These are phyloP conservation scores for Sugiyamaella floridensis DNA, from an alignment of 805 yeast genomes.

Conservation along the genomic window DNA sequence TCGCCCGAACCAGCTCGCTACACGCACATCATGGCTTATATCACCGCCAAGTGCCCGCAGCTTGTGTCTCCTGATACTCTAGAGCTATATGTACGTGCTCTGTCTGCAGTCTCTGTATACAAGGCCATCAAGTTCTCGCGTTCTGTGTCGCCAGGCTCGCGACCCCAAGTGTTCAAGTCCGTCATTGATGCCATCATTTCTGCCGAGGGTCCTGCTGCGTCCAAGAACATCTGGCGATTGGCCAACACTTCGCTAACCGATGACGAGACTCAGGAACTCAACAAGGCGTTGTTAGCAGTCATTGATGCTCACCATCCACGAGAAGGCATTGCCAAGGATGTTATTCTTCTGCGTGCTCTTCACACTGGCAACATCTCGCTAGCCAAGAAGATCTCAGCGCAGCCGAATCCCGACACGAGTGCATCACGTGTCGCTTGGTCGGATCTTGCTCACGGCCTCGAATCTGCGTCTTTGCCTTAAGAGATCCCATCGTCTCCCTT, in stretches of 20 bases:
- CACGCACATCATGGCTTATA: slow-evolving; percentile 10
- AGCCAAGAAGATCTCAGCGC: slow-evolving; percentile 5
- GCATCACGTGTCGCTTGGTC: slow-evolving; percentile 8
- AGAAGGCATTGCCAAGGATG: slow-evolving; percentile 14
- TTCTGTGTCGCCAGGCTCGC: slow-evolving; percentile 8
- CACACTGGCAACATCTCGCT: slow-evolving; percentile 14
- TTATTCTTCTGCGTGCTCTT: slow-evolving; percentile 14
- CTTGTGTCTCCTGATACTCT: slow-evolving; percentile 7
- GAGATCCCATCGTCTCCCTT: too few species aligned
- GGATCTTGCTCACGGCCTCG: slow-evolving; percentile 5
- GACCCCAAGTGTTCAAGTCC: not conserved
- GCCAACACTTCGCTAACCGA: slow-evolving; percentile 16
- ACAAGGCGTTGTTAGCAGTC: slow-evolving; percentile 8
- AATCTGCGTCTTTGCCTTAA: not conserved
- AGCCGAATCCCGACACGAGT: slow-evolving; percentile 1
- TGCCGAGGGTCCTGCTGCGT: slow-evolving; percentile 7
- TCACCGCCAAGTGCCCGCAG: slow-evolving; percentile 10
- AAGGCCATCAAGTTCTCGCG: slow-evolving; percentile 14
- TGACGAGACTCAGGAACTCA: slow-evolving; percentile 9
- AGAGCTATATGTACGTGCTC: slow-evolving; percentile 8
- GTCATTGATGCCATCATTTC: slow-evolving; percentile 10
- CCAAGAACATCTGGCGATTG: slow-evolving; percentile 16
- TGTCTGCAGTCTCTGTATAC: slow-evolving; percentile 12
- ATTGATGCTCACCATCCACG: not conserved
- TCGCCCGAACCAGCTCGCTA: not conserved